Conservation (phyloP, 129 eudicot species). For the Mikania micrantha region DNA sequence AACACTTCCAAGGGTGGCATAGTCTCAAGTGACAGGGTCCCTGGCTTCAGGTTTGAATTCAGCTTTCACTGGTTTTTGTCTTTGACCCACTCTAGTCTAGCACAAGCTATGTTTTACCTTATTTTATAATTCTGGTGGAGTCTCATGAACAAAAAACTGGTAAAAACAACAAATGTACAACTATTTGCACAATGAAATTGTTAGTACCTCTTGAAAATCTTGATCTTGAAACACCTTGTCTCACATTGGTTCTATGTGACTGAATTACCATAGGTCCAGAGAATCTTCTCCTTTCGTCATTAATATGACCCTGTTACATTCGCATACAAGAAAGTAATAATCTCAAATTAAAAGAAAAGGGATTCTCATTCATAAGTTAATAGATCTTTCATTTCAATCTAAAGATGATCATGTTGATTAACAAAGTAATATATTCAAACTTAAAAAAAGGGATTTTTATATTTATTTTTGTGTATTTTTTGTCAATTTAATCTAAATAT, state of each 20-base stretch:
- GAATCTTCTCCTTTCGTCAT: slow-evolving; percentile 21
- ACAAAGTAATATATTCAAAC: not conserved
- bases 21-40: too few species aligned
- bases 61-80: not conserved
- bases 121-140: too few species aligned
- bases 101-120: too few species aligned
- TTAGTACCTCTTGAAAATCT: slow-evolving; percentile 28
- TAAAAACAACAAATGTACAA: not conserved
- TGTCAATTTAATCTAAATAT: not conserved
- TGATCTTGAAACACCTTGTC: slow-evolving; percentile 29
- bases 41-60: too few species aligned
- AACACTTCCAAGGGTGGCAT: not conserved
- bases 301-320: slow-evolving; percentile 16
- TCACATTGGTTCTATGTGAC: slow-evolving; percentile 26
- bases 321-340: not conserved
- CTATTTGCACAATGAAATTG: not conserved
- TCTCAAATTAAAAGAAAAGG: not conserved
- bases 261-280: slow-evolving; percentile 51
- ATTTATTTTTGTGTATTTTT: too few species aligned
- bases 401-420: not conserved
- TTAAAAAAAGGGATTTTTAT: not conserved
- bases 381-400: too few species aligned
- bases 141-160: too few species aligned
- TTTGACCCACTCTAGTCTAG: too few species aligned
- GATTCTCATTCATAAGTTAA: too few species aligned